Evolutionary conservation across 2,329 filamentous ascomycete species (phyloP).

Genomic region (Xylariaceae sp.): DNA sequence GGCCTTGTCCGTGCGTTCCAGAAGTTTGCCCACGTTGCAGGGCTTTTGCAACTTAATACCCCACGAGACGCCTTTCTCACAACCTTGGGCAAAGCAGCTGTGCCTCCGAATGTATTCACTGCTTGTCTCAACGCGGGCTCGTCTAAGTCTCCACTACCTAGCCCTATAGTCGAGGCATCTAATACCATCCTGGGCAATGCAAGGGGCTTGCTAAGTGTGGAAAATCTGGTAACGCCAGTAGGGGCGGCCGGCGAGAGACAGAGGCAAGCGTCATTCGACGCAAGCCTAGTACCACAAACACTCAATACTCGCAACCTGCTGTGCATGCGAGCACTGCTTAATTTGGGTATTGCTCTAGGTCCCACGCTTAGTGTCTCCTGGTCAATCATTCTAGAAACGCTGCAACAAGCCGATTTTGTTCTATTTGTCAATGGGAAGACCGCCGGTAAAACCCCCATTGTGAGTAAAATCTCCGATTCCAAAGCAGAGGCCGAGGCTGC

Average conservation of each 20-base stretch:
- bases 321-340: constrained; percentile 86
- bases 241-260: constrained; percentile 55
- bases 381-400: constrained; percentile 84
- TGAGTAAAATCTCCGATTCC: constrained; percentile 44
- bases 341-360: constrained; percentile 88
- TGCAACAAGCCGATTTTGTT: constrained; percentile 89
- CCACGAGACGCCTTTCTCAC: constrained; percentile 93
- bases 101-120: constrained; percentile 72
- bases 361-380: constrained; percentile 82
- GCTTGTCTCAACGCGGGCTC: constrained; percentile 52
- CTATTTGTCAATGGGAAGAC: constrained; percentile 61
- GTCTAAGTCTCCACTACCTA: constrained; percentile 41
- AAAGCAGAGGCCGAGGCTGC: constrained; percentile 49
- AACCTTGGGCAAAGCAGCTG: constrained; percentile 86
- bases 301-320: constrained; percentile 86
- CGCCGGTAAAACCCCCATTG: constrained; percentile 48
- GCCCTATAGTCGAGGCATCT: constrained; percentile 46
- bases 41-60: constrained; percentile 75
- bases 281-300: constrained; percentile 41
- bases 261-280: constrained; percentile 57
- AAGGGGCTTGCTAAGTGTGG: constrained; percentile 68
- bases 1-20: constrained; percentile 88
- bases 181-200: constrained; percentile 66
- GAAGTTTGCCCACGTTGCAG: constrained; percentile 91
- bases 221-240: constrained; percentile 59